Conservation (phyloP, 768 basidiomycete species). For the Hysterangium stoloniferum region DNA sequence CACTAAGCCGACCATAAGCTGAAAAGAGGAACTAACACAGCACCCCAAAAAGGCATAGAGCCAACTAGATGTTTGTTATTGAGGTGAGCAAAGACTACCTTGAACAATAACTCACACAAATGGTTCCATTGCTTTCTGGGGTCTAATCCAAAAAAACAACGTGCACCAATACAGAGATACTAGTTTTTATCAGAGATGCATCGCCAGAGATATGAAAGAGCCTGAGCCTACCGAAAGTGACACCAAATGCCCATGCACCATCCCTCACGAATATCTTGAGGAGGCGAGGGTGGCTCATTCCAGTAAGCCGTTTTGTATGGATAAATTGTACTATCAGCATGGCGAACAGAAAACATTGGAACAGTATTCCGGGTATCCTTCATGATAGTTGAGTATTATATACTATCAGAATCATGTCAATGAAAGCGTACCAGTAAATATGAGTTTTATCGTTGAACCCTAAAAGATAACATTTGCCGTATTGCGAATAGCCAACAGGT, state of each 20-base stretch:
- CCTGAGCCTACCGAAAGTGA: background rate
- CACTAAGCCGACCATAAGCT: background rate
- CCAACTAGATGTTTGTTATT: conserved; percentile 5
- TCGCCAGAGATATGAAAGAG: background rate
- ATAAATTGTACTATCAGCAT: conserved; percentile 1
- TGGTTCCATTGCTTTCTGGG: conserved; percentile 1
- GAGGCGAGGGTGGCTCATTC: background rate
- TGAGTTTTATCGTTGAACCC: no score
- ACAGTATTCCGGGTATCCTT: conserved; percentile 1
- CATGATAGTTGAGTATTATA: background rate
- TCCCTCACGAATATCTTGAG: conserved; percentile 8
- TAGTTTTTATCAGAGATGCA: background rate
- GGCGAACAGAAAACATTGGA: background rate
- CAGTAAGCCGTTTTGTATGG: conserved; percentile 2
- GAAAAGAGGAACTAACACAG: background rate
- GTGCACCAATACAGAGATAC: conserved; percentile 2
- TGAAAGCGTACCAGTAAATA: conserved; percentile 5
- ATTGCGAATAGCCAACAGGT: no score
- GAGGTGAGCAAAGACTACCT: background rate
- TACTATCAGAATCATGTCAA: no score
- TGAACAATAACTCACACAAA: background rate
- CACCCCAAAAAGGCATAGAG: conserved; percentile 1
- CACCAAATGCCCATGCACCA: conserved; percentile 9
- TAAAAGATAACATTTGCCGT: no score
- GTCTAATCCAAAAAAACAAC: background rate